A percentile compares a stretch with the other conserved stretches of the same genome.
Conservation (phyloP, 2,329 filamentous ascomycete genomes). For the Chrysoporthe austroafricana region DNA sequence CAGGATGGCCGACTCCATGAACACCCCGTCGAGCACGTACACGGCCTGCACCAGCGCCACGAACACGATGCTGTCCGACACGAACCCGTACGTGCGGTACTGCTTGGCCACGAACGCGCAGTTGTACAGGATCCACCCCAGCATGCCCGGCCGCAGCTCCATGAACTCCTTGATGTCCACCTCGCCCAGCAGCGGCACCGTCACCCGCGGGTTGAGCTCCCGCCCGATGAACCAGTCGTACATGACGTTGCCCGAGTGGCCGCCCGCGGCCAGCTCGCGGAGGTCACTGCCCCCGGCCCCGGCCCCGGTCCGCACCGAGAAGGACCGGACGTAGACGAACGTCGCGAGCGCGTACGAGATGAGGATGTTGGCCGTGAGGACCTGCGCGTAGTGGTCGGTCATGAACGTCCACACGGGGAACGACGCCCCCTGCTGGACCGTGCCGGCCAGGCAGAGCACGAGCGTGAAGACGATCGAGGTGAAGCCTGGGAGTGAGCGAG, state of each 20-base stretch:
- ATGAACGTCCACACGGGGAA: slow-evolving; percentile 93
- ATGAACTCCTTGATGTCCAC: slow-evolving; percentile 90
- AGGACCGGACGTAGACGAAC: slow-evolving; percentile 82
- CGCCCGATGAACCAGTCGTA: slow-evolving; percentile 98
- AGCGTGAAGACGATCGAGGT: slow-evolving; percentile 75
- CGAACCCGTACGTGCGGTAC: slow-evolving; percentile 79
- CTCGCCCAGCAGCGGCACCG: slow-evolving; percentile 77
- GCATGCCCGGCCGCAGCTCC: slow-evolving; percentile 88
- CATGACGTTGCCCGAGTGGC: slow-evolving; percentile 79
- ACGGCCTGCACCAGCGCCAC: slow-evolving; percentile 77
- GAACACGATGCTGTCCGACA: slow-evolving; percentile 85
- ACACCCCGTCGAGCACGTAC: slow-evolving; percentile 83
- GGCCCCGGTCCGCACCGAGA: slow-evolving; percentile 78
- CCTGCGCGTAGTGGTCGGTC: slow-evolving; percentile 84
- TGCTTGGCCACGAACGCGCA: slow-evolving; percentile 85
- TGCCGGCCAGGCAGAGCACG: slow-evolving; percentile 73
- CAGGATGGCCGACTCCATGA: slow-evolving; percentile 85
- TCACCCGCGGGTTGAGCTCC: slow-evolving; percentile 87
- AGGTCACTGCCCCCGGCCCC: slow-evolving; percentile 69
- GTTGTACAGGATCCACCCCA: slow-evolving; percentile 87
- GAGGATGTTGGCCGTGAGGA: slow-evolving; percentile 81
- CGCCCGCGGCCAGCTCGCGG: slow-evolving; percentile 81
- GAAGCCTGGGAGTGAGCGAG: slow-evolving; percentile 59
- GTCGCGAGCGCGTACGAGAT: slow-evolving; percentile 74
- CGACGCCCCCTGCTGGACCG: slow-evolving; percentile 74